Evolutionary conservation across 2,329 filamentous ascomycete species (phyloP).

Genomic region (Exophiala oligosperma): DNA sequence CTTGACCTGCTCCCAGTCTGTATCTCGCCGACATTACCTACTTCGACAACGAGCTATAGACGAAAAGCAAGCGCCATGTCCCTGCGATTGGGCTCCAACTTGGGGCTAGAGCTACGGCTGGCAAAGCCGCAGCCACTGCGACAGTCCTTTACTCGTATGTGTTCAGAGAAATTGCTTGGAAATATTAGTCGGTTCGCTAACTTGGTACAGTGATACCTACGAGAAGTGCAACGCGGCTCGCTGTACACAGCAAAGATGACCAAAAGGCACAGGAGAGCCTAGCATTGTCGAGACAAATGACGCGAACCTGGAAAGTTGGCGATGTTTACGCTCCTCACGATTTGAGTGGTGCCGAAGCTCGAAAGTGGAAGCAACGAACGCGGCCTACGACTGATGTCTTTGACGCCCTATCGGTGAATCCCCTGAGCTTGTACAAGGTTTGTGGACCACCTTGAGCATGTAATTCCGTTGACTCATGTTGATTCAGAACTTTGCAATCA

Average conservation of each 20-base stretch:
- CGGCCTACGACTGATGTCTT: conserved; percentile 68
- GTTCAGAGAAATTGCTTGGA: not conserved
- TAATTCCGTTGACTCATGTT: conserved; percentile 17
- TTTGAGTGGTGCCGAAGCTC: conserved; percentile 73
- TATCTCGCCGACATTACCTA: no score
- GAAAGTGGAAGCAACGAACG: conserved; percentile 69
- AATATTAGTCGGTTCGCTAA: not conserved
- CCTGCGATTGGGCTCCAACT: not conserved
- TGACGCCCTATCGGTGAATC: conserved; percentile 76
- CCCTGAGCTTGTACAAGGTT: conserved; percentile 85
- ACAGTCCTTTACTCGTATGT: not conserved
- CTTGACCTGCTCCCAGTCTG: not conserved
- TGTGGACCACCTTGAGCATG: conserved; percentile 30
- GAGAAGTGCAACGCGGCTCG: conserved; percentile 5
- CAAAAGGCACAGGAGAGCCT: conserved; percentile 39
- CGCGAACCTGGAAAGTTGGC: conserved; percentile 71
- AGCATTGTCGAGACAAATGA: conserved; percentile 44
- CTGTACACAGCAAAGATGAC: conserved; percentile 29
- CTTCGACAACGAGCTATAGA: no score
- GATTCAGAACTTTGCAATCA: conserved; percentile 81
- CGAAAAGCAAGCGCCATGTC: not conserved
- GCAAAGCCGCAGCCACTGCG: not conserved
- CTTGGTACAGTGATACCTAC: conserved; percentile 9
- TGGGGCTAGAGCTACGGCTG: conserved; percentile 1
- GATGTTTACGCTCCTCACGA: conserved; percentile 93